Evolutionary conservation across 139 green algal species (phyloP).

Genomic region (Closterium sp.): DNA sequence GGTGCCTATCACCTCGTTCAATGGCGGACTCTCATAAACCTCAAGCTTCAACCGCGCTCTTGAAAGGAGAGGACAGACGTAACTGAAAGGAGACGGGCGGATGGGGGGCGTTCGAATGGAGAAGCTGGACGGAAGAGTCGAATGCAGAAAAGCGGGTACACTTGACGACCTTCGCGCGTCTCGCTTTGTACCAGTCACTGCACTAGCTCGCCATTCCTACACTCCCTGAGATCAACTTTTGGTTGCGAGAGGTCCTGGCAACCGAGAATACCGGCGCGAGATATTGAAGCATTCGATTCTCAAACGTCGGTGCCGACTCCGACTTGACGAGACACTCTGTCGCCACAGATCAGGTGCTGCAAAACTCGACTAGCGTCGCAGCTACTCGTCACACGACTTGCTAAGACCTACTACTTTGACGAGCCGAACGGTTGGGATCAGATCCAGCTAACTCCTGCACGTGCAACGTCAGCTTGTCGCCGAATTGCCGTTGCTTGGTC

Average conservation of each 20-base stretch:
- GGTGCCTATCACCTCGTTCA: constrained; percentile 99
- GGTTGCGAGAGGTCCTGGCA: background rate
- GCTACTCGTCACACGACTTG: too few species aligned
- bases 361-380: too few species aligned
- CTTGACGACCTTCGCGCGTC: too few species aligned
- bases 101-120: background rate
- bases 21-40: constrained; percentile 75
- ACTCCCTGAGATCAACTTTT: background rate
- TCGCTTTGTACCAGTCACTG: background rate
- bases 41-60: background rate
- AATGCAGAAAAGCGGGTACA: too few species aligned
- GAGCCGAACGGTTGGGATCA: too few species aligned
- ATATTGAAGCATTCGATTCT: too few species aligned
- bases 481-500: background rate
- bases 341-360: too few species aligned
- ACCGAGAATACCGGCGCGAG: background rate
- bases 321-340: too few species aligned
- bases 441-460: background rate
- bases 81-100: background rate
- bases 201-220: background rate
- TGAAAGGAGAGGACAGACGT: background rate
- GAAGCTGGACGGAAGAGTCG: background rate
- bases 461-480: background rate
- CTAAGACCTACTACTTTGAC: too few species aligned
- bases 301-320: too few species aligned